Evolutionary conservation across 2,329 filamentous ascomycete genomes (phyloP).

Genomic region (Cytospora chrysosperma): DNA sequence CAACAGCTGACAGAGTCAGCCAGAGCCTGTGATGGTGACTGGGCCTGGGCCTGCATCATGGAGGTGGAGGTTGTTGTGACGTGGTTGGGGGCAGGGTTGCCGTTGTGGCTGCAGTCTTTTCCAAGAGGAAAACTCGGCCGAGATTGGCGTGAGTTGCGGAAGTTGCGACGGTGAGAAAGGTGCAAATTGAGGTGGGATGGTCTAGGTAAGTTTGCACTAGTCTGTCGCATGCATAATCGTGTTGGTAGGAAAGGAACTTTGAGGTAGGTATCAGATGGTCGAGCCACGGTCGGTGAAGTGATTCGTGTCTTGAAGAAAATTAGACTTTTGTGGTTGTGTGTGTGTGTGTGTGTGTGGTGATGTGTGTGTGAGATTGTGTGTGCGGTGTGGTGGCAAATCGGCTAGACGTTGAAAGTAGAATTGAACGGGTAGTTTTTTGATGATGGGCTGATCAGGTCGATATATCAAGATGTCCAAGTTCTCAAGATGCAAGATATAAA

Average conservation of each 20-base stretch:
- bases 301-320: background rate
- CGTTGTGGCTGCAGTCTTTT: conserved; percentile 15
- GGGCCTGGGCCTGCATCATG: conserved; percentile 36
- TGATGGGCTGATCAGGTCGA: conserved; percentile 1
- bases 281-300: conserved; percentile 16
- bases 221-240: conserved; percentile 17
- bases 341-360: too few relatives aligned
- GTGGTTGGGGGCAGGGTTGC: background rate
- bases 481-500: background rate
- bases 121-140: conserved; percentile 10
- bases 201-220: background rate
- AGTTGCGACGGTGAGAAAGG: background rate
- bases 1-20: conserved; percentile 30
- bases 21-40: conserved; percentile 40
- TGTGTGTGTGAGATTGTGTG: background rate
- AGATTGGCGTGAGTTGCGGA: conserved; percentile 17
- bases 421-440: conserved; percentile 9
- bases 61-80: conserved; percentile 35
- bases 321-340: background rate
- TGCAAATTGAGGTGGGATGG: background rate
- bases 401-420: background rate
- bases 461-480: background rate
- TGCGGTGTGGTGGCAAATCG: background rate
- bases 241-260: background rate
- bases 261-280: conserved; percentile 4